Conservation (phyloP, 1,284 basidiomycete species). For the Austropuccinia psidii region DNA sequence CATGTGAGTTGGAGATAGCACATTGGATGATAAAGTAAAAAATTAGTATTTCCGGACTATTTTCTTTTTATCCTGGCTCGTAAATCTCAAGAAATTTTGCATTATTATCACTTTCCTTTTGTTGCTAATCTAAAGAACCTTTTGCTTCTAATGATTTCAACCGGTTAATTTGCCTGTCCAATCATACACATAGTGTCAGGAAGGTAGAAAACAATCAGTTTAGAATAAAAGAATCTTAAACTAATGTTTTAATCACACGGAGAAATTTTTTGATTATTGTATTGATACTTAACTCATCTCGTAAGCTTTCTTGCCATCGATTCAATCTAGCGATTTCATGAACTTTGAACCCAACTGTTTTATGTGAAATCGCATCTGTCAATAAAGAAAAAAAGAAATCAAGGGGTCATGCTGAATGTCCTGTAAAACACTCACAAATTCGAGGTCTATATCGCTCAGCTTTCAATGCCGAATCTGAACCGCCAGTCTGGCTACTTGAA, state of each 20-base stretch:
- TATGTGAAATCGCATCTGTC: not conserved
- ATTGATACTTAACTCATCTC: slow-evolving; percentile 60
- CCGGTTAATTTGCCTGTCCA: slow-evolving; percentile 9
- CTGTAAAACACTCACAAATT: slow-evolving; percentile 53
- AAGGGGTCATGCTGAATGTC: not conserved
- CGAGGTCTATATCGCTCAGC: slow-evolving; percentile 79
- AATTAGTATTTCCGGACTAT: too few relatives aligned
- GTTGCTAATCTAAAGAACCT: too few relatives aligned
- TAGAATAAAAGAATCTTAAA: not conserved
- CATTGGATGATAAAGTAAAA: too few relatives aligned
- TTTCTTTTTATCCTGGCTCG: too few relatives aligned
- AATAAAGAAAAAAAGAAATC: not conserved
- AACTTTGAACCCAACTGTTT: slow-evolving; percentile 72
- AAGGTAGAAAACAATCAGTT: not conserved
- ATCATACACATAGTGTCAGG: too few relatives aligned
- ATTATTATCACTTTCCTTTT: too few relatives aligned
- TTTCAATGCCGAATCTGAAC: slow-evolving; percentile 60
- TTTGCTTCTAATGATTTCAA: slow-evolving; percentile 6
- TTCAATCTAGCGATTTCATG: slow-evolving; percentile 85
- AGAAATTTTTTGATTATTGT: not conserved
- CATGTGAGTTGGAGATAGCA: too few relatives aligned
- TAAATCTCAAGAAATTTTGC: too few relatives aligned
- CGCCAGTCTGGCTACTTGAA: slow-evolving; percentile 49
- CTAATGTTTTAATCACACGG: not conserved
- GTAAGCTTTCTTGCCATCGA: slow-evolving; percentile 81